Evolutionary conservation across 1,139 yeast species (phyloP).

Genomic region (Debaryomyces coudertii): DNA sequence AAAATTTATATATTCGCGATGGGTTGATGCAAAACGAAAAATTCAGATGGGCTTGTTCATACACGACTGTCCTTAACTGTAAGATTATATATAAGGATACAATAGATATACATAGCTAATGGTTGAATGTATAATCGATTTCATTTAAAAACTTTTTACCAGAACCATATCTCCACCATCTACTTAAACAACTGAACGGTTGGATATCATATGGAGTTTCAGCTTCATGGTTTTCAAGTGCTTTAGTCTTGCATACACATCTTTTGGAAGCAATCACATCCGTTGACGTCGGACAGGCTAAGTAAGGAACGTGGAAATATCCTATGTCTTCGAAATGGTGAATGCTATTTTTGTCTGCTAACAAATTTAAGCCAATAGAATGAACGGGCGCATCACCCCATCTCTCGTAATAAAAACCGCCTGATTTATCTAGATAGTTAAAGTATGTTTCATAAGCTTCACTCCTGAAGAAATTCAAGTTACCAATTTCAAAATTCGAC

Average conservation of each 20-base stretch:
- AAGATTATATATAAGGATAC: neutral
- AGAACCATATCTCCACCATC: constrained; percentile 83
- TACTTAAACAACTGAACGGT: constrained; percentile 71
- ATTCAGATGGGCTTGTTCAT: neutral
- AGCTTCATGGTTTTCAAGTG: constrained; percentile 40
- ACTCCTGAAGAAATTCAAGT: constrained; percentile 76
- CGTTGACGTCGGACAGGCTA: constrained; percentile 71
- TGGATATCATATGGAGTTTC: constrained; percentile 54
- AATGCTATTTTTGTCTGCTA: constrained; percentile 68
- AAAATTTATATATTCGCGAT: constrained; percentile 16
- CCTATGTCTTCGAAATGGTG: constrained; percentile 94
- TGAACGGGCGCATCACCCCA: constrained; percentile 99
- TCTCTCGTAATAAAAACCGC: constrained; percentile 88
- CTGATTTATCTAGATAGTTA: constrained; percentile 65
- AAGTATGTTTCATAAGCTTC: constrained; percentile 71
- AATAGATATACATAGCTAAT: constrained; percentile 1
- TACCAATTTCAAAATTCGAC: constrained; percentile 92
- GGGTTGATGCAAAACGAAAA: constrained; percentile 10
- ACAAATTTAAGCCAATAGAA: constrained; percentile 68
- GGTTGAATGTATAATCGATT: constrained; percentile 21
- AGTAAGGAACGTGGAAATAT: constrained; percentile 80
- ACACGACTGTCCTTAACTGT: constrained; percentile 7
- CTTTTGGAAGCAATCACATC: constrained; percentile 57
- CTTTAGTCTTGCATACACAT: constrained; percentile 64
- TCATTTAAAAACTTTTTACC: constrained; percentile 55